These are phyloP conservation scores for Clarireedia hainanense DNA, from an alignment of 2,329 filamentous ascomycete species.

Conservation along the genomic window DNA sequence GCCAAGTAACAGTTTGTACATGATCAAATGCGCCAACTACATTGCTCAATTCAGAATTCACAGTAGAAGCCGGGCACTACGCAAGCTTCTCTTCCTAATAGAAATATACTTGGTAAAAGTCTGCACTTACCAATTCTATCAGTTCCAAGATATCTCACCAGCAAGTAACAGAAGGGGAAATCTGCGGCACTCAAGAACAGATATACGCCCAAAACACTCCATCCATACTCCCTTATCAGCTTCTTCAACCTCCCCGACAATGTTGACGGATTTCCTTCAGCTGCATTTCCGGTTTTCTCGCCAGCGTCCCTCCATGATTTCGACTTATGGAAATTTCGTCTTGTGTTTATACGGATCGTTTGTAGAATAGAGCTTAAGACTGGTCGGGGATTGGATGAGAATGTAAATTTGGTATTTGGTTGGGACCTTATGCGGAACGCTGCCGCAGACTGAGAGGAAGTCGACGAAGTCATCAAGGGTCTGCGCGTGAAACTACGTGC, in stretches of 20 bases:
- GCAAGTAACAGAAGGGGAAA: conserved; percentile 90
- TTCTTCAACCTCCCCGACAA: conserved; percentile 52
- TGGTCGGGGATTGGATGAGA: not conserved
- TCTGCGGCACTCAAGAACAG: conserved; percentile 74
- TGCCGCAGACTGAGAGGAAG: not conserved
- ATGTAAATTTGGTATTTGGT: conserved; percentile 3
- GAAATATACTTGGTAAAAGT: conserved; percentile 7
- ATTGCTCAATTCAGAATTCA: not conserved
- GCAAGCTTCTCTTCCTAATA: not conserved
- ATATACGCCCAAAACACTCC: conserved; percentile 90
- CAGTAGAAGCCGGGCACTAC: not conserved
- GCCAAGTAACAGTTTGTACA: not conserved
- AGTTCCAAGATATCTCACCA: conserved; percentile 74
- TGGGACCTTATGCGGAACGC: not conserved
- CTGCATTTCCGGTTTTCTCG: conserved; percentile 9
- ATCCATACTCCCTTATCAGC: conserved; percentile 87
- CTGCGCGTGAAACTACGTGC: not conserved
- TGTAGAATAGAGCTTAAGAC: conserved; percentile 14
- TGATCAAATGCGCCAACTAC: not conserved
- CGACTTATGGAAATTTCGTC: conserved; percentile 19
- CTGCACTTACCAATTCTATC: conserved; percentile 68
- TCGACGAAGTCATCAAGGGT: not conserved
- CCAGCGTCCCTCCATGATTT: conserved; percentile 14
- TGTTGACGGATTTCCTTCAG: conserved; percentile 14
- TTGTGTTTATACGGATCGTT: conserved; percentile 17